Base-by-base conservation (phyloP, 2,329 filamentous ascomycete species). In the Tolypocladium cylindrosporum region DNA sequence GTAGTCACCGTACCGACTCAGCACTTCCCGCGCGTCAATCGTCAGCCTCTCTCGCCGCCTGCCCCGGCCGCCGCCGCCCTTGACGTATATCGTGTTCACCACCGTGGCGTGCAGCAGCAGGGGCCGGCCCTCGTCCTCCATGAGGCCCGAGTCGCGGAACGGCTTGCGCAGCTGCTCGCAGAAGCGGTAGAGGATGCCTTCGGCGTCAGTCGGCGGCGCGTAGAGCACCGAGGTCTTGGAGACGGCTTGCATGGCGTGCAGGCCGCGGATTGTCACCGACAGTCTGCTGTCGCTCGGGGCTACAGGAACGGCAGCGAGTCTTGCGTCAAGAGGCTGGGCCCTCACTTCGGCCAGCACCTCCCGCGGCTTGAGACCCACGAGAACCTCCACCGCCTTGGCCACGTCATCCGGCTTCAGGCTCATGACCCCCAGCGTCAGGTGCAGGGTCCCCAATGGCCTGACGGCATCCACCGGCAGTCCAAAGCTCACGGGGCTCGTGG, bases 391-490 rank as follows among this genome's bases (percentile, higher is more conserved):
- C 1, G 80, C 79, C 43, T 65, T 70, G 4, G 73, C 72, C 8
- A 82, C 62, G 5, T 80, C 76, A 3, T 76, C 71, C 2, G 75
- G 77, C 3, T 77, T 72, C 11, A 96, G 79, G 62, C 82, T 87
- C 88, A 97, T 92, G 1, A 95, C 89, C 0, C 91, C 92, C 0
- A 97, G 78, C 0, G 92, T 97, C 3, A 96, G 76, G 72, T 97
- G 93, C 54, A 97, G 72, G 1, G 91, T 91, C 0, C 90, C 89
- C 0, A 90, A 73, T 0, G 91, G 91, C 36, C 91, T 79, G 55
- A 96, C 75, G 1, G 91, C 90, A 57, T 80, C 80, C 39, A 76
- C 69, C 0, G 89, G 88, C 11, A 93, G 74, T 7, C 76, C 75
- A 60, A 75, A 72, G 62, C 74, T 71, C 58, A 72, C 66, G 55